Conservation (phyloP, 257 asterid genomes). For the Jaltomata sinuosa region DNA sequence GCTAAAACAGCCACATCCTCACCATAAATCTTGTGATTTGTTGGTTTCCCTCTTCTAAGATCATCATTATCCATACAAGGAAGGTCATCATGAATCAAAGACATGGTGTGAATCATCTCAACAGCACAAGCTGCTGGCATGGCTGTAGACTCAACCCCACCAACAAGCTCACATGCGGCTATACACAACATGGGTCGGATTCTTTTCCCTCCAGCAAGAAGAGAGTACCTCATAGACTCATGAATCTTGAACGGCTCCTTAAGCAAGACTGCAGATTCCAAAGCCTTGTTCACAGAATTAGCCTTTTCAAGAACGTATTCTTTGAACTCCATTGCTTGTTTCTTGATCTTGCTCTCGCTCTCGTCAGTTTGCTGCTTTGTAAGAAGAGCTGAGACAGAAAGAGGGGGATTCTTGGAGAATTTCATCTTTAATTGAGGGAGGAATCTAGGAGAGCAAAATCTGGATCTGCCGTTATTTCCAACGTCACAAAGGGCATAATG, state of each 20-base stretch:
- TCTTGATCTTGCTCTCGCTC: neutral
- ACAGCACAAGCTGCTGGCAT: slow-evolving; percentile 64
- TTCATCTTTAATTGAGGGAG: neutral
- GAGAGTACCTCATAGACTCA: slow-evolving; percentile 58
- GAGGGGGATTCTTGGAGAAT: neutral
- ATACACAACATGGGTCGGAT: slow-evolving; percentile 50
- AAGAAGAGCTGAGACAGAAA: slow-evolving; percentile 18
- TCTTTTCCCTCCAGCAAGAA: slow-evolving; percentile 61
- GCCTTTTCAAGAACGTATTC: slow-evolving; percentile 36
- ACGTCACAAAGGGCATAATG: neutral
- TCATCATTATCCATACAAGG: slow-evolving; percentile 70
- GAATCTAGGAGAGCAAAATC: neutral
- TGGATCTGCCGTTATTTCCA: slow-evolving; percentile 8
- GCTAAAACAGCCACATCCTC: slow-evolving; percentile 46
- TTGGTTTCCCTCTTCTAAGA: slow-evolving; percentile 47
- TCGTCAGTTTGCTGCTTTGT: slow-evolving; percentile 15
- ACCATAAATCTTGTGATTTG: slow-evolving; percentile 49
- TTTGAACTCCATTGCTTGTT: slow-evolving; percentile 23
- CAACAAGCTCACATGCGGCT: slow-evolving; percentile 57
- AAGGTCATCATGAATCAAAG: slow-evolving; percentile 58
- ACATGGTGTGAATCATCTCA: slow-evolving; percentile 67
- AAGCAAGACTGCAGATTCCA: slow-evolving; percentile 25
- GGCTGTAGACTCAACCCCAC: slow-evolving; percentile 32
- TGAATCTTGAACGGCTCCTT: slow-evolving; percentile 35
- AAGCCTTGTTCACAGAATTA: slow-evolving; percentile 30